Evolutionary conservation across 176 grass and related monocot genomes (phyloP).

Genomic region (Musa beccarii): DNA sequence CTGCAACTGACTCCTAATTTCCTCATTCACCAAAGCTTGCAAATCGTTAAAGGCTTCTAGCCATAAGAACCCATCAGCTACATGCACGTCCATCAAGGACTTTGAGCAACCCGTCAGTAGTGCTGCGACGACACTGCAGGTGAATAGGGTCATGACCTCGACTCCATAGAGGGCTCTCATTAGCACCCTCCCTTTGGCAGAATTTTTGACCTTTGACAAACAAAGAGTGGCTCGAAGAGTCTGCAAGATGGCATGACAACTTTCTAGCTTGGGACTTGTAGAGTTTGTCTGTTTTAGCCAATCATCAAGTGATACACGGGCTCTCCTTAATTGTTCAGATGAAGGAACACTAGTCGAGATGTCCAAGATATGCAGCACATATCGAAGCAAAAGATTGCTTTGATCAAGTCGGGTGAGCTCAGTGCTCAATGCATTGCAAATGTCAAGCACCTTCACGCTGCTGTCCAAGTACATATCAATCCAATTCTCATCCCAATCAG

Average conservation of each 20-base stretch:
- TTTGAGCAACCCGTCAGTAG: slow-evolving; percentile 37
- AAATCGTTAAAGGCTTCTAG: slow-evolving; percentile 48
- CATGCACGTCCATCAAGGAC: slow-evolving; percentile 41
- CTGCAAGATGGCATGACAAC: slow-evolving; percentile 39
- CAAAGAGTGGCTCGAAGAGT: slow-evolving; percentile 48
- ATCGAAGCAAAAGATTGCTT: slow-evolving; percentile 60
- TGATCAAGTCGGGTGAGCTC: slow-evolving; percentile 72
- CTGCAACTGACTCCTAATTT: slow-evolving; percentile 28
- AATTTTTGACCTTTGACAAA: slow-evolving; percentile 57
- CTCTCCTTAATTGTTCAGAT: slow-evolving; percentile 43
- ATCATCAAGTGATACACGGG: slow-evolving; percentile 38
- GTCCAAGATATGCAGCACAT: slow-evolving; percentile 47
- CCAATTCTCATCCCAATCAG: slow-evolving; percentile 86
- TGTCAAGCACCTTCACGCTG: slow-evolving; percentile 70
- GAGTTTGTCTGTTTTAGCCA: slow-evolving; percentile 35
- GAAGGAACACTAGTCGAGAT: slow-evolving; percentile 13
- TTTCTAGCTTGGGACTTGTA: slow-evolving; percentile 41
- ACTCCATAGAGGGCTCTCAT: slow-evolving; percentile 71
- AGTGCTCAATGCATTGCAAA: slow-evolving; percentile 59
- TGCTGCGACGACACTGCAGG: slow-evolving; percentile 41
- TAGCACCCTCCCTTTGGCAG: slow-evolving; percentile 65
- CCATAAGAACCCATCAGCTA: slow-evolving; percentile 69
- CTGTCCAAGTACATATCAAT: slow-evolving; percentile 81
- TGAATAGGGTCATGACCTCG: slow-evolving; percentile 46
- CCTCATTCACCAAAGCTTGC: slow-evolving; percentile 30